Evolutionary conservation across 1,284 basidiomycete species (phyloP).

Genomic region (Puccinia coronata): DNA sequence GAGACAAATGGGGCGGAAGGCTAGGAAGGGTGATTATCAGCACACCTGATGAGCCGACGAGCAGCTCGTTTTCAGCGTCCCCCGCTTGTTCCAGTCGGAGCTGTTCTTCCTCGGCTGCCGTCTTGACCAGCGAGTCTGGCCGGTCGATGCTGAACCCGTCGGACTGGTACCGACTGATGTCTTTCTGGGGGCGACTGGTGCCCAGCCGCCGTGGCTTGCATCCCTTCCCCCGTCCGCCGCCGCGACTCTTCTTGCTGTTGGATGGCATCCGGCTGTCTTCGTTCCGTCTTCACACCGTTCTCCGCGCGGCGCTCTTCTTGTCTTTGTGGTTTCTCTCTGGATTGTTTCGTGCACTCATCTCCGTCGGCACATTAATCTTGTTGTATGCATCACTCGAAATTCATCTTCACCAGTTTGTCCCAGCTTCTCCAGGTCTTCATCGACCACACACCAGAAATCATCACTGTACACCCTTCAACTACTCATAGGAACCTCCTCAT

Average conservation of each 20-base stretch:
- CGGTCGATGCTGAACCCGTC: constrained; percentile 31
- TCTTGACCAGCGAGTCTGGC: constrained; percentile 1
- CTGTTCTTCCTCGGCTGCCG: not conserved
- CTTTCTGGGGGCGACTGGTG: constrained; percentile 21
- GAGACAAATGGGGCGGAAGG: not conserved
- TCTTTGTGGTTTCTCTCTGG: too few species aligned
- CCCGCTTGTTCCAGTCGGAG: not conserved
- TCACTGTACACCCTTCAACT: too few species aligned
- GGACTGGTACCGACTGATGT: constrained; percentile 37
- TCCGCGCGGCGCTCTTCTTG: too few species aligned
- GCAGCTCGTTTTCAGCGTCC: not conserved
- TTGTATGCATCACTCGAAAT: too few species aligned
- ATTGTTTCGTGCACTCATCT: too few species aligned
- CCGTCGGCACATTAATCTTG: too few species aligned
- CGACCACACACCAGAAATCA: too few species aligned
- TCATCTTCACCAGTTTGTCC: too few species aligned
- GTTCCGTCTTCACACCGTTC: too few species aligned
- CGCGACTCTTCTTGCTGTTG: not conserved
- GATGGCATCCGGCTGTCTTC: not conserved
- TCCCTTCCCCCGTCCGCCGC: constrained; percentile 20
- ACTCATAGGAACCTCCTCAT: too few species aligned
- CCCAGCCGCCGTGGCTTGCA: constrained; percentile 15
- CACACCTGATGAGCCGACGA: not conserved
- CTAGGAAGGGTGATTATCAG: not conserved
- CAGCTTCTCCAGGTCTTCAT: too few species aligned